These are phyloP conservation scores for Crithidia acanthocephali DNA, from an alignment of 208 protist species.

Conservation along the genomic window DNA sequence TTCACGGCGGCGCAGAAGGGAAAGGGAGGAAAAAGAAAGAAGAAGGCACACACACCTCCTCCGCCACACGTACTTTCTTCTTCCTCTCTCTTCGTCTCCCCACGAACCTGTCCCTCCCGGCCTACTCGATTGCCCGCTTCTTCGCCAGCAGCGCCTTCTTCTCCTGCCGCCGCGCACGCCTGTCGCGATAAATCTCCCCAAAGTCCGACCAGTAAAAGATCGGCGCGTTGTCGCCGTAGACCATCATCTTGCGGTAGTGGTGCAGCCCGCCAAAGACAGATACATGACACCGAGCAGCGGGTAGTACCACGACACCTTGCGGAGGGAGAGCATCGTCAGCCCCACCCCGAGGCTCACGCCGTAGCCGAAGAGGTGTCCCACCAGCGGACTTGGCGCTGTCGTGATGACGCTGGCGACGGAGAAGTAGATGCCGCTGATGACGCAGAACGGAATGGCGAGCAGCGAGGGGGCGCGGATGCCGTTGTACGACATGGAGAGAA, in stretches of 20 bases:
- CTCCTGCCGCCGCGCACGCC: slow-evolving; percentile 15
- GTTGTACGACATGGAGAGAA: slow-evolving; percentile 82
- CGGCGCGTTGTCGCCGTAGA: slow-evolving; percentile 86
- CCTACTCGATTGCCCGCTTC: slow-evolving; percentile 18
- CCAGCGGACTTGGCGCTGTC: slow-evolving; percentile 54
- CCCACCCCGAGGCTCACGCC: slow-evolving; percentile 64
- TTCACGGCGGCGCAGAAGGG: too few species aligned
- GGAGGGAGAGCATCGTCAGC: slow-evolving; percentile 70
- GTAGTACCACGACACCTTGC: slow-evolving; percentile 86
- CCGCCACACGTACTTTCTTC: neutral
- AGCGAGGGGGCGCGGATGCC: slow-evolving; percentile 74
- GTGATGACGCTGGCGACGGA: slow-evolving; percentile 73
- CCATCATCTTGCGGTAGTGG: slow-evolving; percentile 88
- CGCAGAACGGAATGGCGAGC: slow-evolving; percentile 81
- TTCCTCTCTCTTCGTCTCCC: neutral
- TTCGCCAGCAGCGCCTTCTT: slow-evolving; percentile 11
- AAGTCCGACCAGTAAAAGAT: slow-evolving; percentile 85
- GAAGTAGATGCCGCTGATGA: slow-evolving; percentile 72
- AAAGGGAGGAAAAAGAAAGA: too few species aligned
- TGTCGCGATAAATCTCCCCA: slow-evolving; percentile 46
- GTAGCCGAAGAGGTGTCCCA: slow-evolving; percentile 78
- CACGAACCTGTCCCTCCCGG: too few species aligned
- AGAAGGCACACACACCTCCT: too few species aligned
- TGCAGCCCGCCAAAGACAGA: slow-evolving; percentile 85
- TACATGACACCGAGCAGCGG: slow-evolving; percentile 80